phyloP scores from a whole-genome alignment of 257 asterid species.

The Solanum pinnatisectum region DNA sequence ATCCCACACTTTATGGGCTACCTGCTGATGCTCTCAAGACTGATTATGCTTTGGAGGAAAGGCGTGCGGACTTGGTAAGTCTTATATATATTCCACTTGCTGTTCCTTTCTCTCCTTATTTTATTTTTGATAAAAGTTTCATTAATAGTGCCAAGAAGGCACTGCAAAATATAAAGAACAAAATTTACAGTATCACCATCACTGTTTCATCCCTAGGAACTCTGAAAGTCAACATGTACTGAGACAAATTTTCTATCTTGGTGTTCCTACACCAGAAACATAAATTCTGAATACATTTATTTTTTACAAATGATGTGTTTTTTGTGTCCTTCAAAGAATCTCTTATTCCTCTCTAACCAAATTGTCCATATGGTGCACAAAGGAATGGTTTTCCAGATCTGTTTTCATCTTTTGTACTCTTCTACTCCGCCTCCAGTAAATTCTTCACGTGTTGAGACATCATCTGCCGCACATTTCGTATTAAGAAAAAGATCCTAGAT shows the following conservation, averaged over 20 bases:
- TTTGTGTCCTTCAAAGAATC: background rate
- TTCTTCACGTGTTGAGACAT: background rate
- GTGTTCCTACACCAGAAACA: background rate
- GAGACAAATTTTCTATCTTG: background rate
- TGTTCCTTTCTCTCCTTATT: background rate
- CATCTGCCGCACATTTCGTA: background rate
- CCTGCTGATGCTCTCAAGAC: conserved; percentile 17
- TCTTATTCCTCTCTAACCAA: background rate
- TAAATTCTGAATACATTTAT: background rate
- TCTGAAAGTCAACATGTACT: background rate
- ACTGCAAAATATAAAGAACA: background rate
- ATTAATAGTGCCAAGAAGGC: background rate
- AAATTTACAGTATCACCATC: background rate
- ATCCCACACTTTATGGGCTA: conserved; percentile 33
- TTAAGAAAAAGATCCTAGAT: background rate
- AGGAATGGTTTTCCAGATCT: background rate
- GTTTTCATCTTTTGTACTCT: background rate
- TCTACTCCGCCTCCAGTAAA: background rate
- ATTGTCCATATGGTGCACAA: background rate
- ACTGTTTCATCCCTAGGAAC: background rate
- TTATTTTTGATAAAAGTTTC: background rate
- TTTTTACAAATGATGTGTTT: background rate
- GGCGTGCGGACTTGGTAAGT: conserved; percentile 31
- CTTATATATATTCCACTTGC: background rate
- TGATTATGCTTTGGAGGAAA: conserved; percentile 17